phyloP scores from a whole-genome alignment of 1,284 basidiomycete genomes.

The Leccinum subrobustum region DNA sequence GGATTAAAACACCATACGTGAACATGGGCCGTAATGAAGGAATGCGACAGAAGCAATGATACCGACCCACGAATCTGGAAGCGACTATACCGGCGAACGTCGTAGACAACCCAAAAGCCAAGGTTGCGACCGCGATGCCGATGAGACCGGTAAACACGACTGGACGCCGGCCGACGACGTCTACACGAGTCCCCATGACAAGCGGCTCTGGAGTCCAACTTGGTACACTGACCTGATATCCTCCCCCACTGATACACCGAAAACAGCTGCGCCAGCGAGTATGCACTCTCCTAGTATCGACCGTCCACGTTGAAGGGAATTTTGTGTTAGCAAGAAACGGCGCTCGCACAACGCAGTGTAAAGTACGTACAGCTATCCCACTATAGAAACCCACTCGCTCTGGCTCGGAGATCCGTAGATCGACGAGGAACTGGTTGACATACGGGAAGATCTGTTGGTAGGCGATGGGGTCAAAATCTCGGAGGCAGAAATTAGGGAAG shows the following conservation, averaged over 20 bases:
- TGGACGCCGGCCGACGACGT: conserved; percentile 57
- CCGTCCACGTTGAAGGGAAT: not conserved
- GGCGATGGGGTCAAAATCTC: conserved; percentile 36
- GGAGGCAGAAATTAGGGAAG: not conserved
- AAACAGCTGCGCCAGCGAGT: conserved; percentile 57
- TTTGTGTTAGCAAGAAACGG: not conserved
- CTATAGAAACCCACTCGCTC: conserved; percentile 64
- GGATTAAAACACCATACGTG: not conserved
- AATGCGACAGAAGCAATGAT: conserved; percentile 37
- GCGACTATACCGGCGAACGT: conserved; percentile 41
- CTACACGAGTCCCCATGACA: conserved; percentile 20
- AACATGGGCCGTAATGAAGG: conserved; percentile 13
- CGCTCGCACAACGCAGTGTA: not conserved
- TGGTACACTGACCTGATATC: conserved; percentile 44
- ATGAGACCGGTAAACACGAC: conserved; percentile 54
- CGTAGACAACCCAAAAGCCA: conserved; percentile 54
- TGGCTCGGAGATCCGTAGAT: conserved; percentile 52
- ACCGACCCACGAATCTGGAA: conserved; percentile 19
- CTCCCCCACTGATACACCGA: conserved; percentile 64
- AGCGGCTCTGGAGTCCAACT: not conserved
- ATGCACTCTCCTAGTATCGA: conserved; percentile 51
- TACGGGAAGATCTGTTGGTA: conserved; percentile 61
- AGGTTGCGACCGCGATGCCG: conserved; percentile 50
- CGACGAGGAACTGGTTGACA: conserved; percentile 60
- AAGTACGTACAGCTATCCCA: conserved; percentile 44